Evolutionary conservation across 768 basidiomycete genomes (phyloP).

Genomic region (Hemileccinum impolitum): DNA sequence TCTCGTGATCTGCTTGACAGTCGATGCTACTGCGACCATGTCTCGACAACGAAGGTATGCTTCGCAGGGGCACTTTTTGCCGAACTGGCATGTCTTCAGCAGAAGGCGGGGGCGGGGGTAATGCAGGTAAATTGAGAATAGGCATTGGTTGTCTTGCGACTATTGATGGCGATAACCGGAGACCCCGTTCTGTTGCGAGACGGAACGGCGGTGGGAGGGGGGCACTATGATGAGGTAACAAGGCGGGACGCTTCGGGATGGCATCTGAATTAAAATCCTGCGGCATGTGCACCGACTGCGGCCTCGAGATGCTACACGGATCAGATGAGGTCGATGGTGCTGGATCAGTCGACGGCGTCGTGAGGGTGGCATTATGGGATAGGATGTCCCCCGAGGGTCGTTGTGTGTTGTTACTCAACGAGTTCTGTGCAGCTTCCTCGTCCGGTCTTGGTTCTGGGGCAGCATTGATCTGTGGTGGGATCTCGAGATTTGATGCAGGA

Average conservation of each 20-base stretch:
- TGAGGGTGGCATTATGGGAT: slow-evolving; percentile 11
- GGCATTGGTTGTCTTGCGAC: slow-evolving; percentile 45
- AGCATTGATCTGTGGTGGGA: slow-evolving; percentile 3
- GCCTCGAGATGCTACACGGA: neutral
- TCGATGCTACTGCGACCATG: slow-evolving; percentile 30
- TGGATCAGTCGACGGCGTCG: slow-evolving; percentile 1
- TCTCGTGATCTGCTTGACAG: slow-evolving; percentile 20
- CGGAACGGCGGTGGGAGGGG: slow-evolving; percentile 22
- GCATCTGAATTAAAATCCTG: slow-evolving; percentile 1
- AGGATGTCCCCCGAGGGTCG: slow-evolving; percentile 8
- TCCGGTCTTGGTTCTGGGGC: slow-evolving; percentile 1
- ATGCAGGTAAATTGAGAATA: slow-evolving; percentile 47
- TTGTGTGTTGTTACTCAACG: slow-evolving; percentile 12
- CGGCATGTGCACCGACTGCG: neutral
- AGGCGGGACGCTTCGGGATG: slow-evolving; percentile 2
- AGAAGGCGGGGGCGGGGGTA: slow-evolving; percentile 33
- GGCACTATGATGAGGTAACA: slow-evolving; percentile 9
- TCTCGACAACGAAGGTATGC: slow-evolving; percentile 53
- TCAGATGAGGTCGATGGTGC: slow-evolving; percentile 1
- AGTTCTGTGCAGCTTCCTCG: slow-evolving; percentile 8
- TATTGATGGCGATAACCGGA: slow-evolving; percentile 45
- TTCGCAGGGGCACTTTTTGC: slow-evolving; percentile 37
- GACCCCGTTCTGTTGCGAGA: slow-evolving; percentile 33
- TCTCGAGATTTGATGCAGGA: slow-evolving; percentile 2
- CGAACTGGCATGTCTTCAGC: slow-evolving; percentile 10